These are phyloP conservation scores for Ilex aquifolium DNA, from an alignment of 257 asterid species.

Conservation along the genomic window DNA sequence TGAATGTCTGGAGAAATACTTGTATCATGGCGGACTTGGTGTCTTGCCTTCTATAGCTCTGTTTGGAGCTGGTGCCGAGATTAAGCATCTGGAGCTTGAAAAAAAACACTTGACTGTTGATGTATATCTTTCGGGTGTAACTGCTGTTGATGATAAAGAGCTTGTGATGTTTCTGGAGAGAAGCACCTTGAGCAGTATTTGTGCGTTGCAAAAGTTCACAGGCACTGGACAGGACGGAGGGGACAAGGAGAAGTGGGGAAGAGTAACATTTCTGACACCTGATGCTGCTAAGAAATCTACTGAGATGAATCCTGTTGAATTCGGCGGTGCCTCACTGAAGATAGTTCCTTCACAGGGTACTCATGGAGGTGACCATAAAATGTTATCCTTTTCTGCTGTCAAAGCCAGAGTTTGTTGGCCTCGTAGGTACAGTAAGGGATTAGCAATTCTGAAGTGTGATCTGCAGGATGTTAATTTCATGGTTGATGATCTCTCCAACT, in stretches of 20 bases:
- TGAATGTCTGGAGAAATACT: constrained; percentile 72
- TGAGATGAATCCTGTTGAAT: constrained; percentile 33
- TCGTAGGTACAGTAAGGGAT: constrained; percentile 80
- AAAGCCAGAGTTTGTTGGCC: constrained; percentile 85
- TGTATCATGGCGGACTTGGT: constrained; percentile 52
- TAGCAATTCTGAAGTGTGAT: constrained; percentile 58
- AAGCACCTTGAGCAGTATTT: constrained; percentile 42
- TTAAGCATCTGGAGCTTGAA: constrained; percentile 84
- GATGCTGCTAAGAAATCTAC: constrained; percentile 67
- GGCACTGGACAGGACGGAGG: constrained; percentile 32
- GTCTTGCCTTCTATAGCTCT: constrained; percentile 61
- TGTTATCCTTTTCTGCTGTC: constrained; percentile 42
- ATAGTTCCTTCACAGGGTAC: constrained; percentile 48
- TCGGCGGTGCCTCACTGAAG: constrained; percentile 51
- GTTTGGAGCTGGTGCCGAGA: constrained; percentile 90
- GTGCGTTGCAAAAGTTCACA: constrained; percentile 47
- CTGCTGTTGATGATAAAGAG: constrained; percentile 53
- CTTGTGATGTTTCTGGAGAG: constrained; percentile 63
- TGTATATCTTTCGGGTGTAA: constrained; percentile 41
- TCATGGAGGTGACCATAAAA: constrained; percentile 39
- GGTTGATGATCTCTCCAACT: constrained; percentile 41
- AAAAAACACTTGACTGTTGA: constrained; percentile 75
- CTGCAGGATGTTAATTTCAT: constrained; percentile 48
- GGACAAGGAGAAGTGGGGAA: constrained; percentile 74
- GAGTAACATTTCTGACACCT: constrained; percentile 77